Evolutionary conservation across 495 filamentous ascomycete genomes (phyloP).

Genomic region (Chaetomidium leptoderma): DNA sequence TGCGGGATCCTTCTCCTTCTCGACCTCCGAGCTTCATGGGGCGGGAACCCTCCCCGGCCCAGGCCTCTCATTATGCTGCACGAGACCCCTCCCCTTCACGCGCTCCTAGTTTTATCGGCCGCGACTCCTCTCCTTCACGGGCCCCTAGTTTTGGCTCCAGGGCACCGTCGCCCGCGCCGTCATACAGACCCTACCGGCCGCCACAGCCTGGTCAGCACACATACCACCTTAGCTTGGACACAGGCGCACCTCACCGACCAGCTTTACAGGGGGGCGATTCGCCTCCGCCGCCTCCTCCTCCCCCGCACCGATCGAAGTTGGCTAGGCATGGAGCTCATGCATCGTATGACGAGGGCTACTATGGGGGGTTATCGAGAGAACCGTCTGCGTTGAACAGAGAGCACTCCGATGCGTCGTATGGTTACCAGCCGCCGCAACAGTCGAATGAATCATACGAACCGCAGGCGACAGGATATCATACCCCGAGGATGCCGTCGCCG

Average conservation of each 20-base stretch:
- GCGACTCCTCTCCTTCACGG: constrained; percentile 4
- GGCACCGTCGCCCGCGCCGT: constrained; percentile 40
- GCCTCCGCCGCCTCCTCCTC: constrained; percentile 51
- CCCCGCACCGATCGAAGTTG: constrained; percentile 44
- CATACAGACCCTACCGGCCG: constrained; percentile 43
- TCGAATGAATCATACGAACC: constrained; percentile 35
- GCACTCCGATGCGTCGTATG: constrained; percentile 28
- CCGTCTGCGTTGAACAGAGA: constrained; percentile 21
- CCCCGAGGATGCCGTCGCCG: constrained; percentile 50
- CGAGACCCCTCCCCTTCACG: constrained; percentile 1
- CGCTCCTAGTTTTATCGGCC: background rate
- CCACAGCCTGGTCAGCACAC: constrained; percentile 21
- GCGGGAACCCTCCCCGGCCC: constrained; percentile 1
- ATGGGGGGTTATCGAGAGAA: constrained; percentile 22
- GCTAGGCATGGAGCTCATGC: constrained; percentile 22
- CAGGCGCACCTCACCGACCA: background rate
- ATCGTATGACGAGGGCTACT: constrained; percentile 37
- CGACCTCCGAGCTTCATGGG: background rate
- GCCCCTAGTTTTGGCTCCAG: constrained; percentile 21
- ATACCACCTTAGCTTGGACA: constrained; percentile 22
- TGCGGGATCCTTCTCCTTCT: constrained; percentile 2
- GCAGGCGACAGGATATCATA: constrained; percentile 44
- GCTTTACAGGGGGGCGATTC: constrained; percentile 26
- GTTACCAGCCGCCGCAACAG: constrained; percentile 15
- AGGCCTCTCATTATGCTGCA: constrained; percentile 11